Conservation (phyloP, 1,139 yeast species). For the Kluyveromyces sp. region DNA sequence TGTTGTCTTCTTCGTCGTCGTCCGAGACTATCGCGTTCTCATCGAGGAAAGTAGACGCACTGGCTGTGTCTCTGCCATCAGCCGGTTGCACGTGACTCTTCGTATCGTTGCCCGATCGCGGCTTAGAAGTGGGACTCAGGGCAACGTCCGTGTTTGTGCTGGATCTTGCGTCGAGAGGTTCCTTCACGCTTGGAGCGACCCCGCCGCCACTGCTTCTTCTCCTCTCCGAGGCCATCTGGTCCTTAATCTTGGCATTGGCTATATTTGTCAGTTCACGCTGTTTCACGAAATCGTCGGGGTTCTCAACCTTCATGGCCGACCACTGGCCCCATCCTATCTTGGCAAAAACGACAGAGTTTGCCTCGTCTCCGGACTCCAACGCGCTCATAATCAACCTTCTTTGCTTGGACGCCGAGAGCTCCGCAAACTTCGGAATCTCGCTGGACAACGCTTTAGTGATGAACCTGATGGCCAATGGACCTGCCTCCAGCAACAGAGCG, state of each 20-base stretch:
- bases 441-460: constrained; percentile 70
- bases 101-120: background rate
- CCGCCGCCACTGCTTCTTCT: constrained; percentile 35
- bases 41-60: constrained; percentile 29
- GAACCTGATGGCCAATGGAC: constrained; percentile 87
- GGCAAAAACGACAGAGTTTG: constrained; percentile 67
- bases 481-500: constrained; percentile 57
- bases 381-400: constrained; percentile 86
- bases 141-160: constrained; percentile 3
- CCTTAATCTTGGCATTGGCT: constrained; percentile 34
- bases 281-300: constrained; percentile 42
- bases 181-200: constrained; percentile 22
- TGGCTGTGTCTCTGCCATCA: background rate
- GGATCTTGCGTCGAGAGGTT: constrained; percentile 6
- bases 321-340: constrained; percentile 99
- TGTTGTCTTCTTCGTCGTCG: constrained; percentile 27
- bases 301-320: constrained; percentile 61
- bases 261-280: constrained; percentile 30
- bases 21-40: constrained; percentile 40
- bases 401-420: constrained; percentile 77
- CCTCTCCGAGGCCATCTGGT: constrained; percentile 34
- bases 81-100: background rate
- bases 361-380: constrained; percentile 63
- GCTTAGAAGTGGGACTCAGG: background rate
- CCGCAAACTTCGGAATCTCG: constrained; percentile 75